Evolutionary conservation across 495 filamentous ascomycete species (phyloP), one percentile per base, ranked within the genome.

Genomic region (Aspergillus kassunensis): DNA sequence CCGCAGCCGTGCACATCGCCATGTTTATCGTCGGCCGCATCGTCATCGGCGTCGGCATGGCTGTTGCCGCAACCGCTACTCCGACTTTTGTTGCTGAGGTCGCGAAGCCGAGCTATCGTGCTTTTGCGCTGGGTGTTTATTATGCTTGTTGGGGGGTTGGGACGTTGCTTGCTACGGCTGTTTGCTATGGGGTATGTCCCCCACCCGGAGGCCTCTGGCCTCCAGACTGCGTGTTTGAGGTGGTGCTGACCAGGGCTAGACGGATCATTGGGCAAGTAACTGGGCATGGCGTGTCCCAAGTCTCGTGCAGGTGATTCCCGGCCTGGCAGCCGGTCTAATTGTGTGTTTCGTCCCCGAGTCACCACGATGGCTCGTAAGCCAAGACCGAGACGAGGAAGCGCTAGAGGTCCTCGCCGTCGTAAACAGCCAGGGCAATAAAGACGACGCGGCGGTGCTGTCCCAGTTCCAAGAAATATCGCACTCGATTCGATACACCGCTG

Each of bases 71-170:
- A 77, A 30, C 71, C 71, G n/a, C 76, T 77, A 25, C 79, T 73
- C 44, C 78, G 76, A 60, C 56, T 18, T 66, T 86, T 45, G 67
- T 84, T 31, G 81, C 78, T 16, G 80, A 86, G 63, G 65, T 84
- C 27, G 73, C 72, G 35, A 80, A 86, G 56, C 79, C 81, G 16
- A 75, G 81, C 59, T 80, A 84, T 51, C 80, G 80, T 63, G 78
- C 72, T 31, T 73, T 74, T 54, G 69, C 83, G 55, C 83, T 79
- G 18, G 76, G 79, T 23, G 70, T 84, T 23, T 85, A 81, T 63
- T 82, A 82, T 65, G 79, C 72, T 15, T 30, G 51, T 33, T 61
- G 51, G 20, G 51, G 56, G 11, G 35, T 47, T 1, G 82, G 82
- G 23, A 78, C 80, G 49, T 68, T 78, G 24, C 54, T 63, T 62